phyloP scores from a whole-genome alignment of 257 asterid species.

The Marsdenia floribunda region DNA sequence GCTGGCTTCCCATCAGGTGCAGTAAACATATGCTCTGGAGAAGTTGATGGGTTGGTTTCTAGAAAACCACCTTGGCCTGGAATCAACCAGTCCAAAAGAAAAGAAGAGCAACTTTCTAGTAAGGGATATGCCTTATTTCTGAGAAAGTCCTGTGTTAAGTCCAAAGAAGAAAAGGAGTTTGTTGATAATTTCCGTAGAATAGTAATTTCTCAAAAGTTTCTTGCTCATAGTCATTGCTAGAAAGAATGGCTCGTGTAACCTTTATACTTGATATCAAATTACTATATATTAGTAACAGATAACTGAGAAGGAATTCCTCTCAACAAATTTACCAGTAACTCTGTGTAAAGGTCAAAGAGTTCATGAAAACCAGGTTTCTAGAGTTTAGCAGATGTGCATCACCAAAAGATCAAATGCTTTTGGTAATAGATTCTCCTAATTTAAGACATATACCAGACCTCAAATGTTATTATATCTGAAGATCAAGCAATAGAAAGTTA shows the following conservation, averaged over 20 bases:
- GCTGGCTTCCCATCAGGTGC: constrained; percentile 68
- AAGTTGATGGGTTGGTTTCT: constrained; percentile 86
- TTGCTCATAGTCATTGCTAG: background rate
- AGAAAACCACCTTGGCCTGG: constrained; percentile 52
- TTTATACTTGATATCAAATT: background rate
- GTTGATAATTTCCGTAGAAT: background rate
- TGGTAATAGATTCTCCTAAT: too few species aligned
- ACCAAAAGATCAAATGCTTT: background rate
- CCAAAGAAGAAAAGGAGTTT: constrained; percentile 4
- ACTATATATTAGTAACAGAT: background rate
- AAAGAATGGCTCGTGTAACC: background rate
- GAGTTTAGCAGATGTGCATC: background rate
- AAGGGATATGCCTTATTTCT: constrained; percentile 56
- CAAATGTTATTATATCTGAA: background rate
- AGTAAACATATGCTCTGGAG: constrained; percentile 69
- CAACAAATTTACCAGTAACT: background rate
- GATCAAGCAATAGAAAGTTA: too few species aligned
- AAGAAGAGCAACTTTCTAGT: constrained; percentile 59
- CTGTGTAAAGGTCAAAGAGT: background rate
- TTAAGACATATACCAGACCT: too few species aligned
- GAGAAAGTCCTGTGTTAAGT: constrained; percentile 42
- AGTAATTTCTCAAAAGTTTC: background rate
- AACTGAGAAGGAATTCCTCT: background rate
- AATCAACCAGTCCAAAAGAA: constrained; percentile 70
- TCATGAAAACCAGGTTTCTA: background rate